These are phyloP conservation scores for Leccinellum luteum DNA, from an alignment of 768 basidiomycete genomes.

Conservation along the genomic window DNA sequence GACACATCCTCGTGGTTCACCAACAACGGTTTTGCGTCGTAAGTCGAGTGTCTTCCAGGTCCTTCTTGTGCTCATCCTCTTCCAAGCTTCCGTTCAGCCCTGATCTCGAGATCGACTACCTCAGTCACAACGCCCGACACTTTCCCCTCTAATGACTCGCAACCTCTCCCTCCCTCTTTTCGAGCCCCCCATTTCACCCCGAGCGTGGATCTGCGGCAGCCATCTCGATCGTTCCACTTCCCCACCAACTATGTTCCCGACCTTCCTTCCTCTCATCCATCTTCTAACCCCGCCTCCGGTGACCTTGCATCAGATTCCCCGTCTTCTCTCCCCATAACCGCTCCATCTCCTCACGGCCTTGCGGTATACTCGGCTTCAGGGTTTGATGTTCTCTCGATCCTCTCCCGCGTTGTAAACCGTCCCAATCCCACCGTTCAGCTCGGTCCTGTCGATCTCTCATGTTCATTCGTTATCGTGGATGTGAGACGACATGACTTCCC, in stretches of 20 bases:
- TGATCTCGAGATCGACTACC: constrained; percentile 16
- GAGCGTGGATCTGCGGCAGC: constrained; percentile 6
- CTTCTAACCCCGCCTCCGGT: constrained; percentile 4
- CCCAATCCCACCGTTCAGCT: constrained; percentile 72
- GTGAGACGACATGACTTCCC: constrained; percentile 77
- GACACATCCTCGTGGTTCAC: constrained; percentile 48
- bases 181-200: background rate
- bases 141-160: background rate
- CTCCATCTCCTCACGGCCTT: constrained; percentile 36
- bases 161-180: background rate
- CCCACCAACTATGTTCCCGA: constrained; percentile 6
- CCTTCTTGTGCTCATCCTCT: constrained; percentile 9
- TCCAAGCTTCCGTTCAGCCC: constrained; percentile 22
- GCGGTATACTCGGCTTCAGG: constrained; percentile 89
- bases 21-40: constrained; percentile 42
- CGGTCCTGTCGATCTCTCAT: constrained; percentile 90
- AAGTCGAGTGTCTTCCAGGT: constrained; percentile 1
- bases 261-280: background rate
- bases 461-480: constrained; percentile 91
- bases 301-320: background rate
- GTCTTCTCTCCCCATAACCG: constrained; percentile 9
- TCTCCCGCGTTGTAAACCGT: constrained; percentile 73
- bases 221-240: constrained; percentile 1
- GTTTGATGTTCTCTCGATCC: constrained; percentile 83
- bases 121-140: constrained; percentile 2